Evolutionary conservation across 1,284 basidiomycete genomes (phyloP).

Genomic region (Puccinia brachypodii): DNA sequence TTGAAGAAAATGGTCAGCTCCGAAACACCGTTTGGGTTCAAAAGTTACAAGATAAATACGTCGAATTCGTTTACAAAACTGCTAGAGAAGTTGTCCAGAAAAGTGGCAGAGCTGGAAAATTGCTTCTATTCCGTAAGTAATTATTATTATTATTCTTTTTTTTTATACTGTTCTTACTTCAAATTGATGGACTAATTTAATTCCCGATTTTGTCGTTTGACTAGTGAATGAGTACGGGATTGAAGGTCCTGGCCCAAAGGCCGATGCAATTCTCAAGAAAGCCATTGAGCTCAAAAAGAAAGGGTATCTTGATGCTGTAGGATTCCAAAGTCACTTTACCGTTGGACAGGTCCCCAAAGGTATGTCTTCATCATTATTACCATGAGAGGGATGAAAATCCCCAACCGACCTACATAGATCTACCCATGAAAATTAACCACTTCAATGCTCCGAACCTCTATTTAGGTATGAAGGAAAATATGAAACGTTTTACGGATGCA

Average conservation of each 20-base stretch:
- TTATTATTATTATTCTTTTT: too few species aligned
- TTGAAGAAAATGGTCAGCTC: neutral
- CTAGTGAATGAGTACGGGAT: neutral
- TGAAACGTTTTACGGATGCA: conserved; percentile 4
- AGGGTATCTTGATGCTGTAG: neutral
- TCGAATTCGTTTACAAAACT: neutral
- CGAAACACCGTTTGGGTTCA: neutral
- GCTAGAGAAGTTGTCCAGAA: neutral
- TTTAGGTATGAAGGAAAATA: neutral
- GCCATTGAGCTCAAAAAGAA: neutral
- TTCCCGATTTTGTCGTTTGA: neutral
- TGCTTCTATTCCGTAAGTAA: neutral
- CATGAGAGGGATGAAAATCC: too few species aligned
- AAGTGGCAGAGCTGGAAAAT: neutral
- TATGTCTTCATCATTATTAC: too few species aligned
- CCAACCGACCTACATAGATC: too few species aligned
- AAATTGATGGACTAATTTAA: neutral
- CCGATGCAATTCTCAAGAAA: neutral
- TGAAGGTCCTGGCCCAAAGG: neutral
- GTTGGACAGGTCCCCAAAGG: neutral
- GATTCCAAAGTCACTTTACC: neutral
- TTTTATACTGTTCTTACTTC: neutral
- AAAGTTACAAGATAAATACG: neutral
- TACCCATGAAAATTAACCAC: neutral
- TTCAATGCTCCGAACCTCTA: neutral